Evolutionary conservation across 2,329 filamentous ascomycete genomes (phyloP), one percentile per base, ranked within the genome.

Genomic region (Balansia obtecta): DNA sequence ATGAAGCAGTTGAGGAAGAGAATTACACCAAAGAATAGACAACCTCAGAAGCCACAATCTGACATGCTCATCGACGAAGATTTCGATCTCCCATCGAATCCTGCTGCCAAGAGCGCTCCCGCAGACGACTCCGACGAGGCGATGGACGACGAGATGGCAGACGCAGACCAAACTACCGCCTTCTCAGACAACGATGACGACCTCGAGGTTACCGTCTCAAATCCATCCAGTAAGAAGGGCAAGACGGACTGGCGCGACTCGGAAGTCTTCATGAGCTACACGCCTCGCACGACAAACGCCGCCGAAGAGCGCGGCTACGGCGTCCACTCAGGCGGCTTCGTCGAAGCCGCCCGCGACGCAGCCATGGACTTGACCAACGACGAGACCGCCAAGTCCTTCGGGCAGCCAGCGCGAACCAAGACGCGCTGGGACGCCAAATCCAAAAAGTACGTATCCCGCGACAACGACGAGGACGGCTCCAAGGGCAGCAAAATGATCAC

Each of bases 361-460:
- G 86, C 88, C 39, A 95, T 98, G 88, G 93, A 97, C 66, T 81
- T 98, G 12, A 84, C 80, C 53, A 89, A 89, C 63, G 93, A 98
- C 68, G 93, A 97, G 58, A 79, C 79, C 11, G 80, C 80, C 58
- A 86, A 87, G 63, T 77, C 80, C 1, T 94, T 96, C 65, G 89
- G 82, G 54, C 82, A 87, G 59, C 81, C 88, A 2, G 79, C 83
- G 45, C 85, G 83, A 59, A 70, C 82, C 46, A 79, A 82, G 57
- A 84, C 95, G 82, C 85, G 93, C 57, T 98, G 93, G 93, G 93
- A 98, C 72, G 91, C 94, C 73, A 95, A 95, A 68, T 80, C 82
- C 61, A 94, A 87, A 70, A 97, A 96, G 70, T 98, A 97, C 70
- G 91, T 98, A 37, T 76, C 87, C 12, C 81, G 87, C 37, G 82